Conservation (phyloP, 495 filamentous ascomycete species). For the Hypoxylon rickii region DNA sequence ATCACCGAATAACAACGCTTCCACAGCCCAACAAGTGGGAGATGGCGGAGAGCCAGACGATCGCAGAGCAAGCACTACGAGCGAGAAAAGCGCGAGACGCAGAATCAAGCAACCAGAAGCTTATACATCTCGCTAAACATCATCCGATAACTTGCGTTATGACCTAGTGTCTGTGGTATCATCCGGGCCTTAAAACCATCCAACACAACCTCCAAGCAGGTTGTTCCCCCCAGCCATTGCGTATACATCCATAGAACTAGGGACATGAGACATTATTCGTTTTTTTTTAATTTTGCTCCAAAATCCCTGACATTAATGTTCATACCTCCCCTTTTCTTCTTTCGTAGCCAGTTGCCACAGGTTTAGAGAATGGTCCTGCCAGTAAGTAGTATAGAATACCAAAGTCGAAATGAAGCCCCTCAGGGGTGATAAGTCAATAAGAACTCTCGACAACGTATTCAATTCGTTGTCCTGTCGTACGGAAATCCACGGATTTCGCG, state of each 20-base stretch:
- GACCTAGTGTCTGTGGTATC: constrained; percentile 16
- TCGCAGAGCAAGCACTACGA: too few species aligned
- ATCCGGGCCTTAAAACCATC: background rate
- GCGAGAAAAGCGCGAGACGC: too few species aligned
- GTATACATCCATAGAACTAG: constrained; percentile 1
- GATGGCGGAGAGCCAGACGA: too few species aligned
- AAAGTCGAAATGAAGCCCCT: constrained; percentile 23
- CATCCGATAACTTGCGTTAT: too few species aligned
- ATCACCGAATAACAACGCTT: too few species aligned
- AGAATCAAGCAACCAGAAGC: too few species aligned
- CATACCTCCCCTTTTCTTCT: constrained; percentile 13
- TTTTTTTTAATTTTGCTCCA: constrained; percentile 12
- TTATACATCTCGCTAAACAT: too few species aligned
- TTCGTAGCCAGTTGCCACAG: constrained; percentile 12
- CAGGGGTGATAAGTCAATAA: constrained; percentile 8
- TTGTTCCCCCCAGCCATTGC: background rate
- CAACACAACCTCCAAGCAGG: background rate
- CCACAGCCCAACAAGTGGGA: too few species aligned
- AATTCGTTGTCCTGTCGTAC: background rate
- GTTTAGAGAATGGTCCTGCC: constrained; percentile 26
- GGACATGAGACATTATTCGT: constrained; percentile 17
- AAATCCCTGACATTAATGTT: constrained; percentile 19
- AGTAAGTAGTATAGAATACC: constrained; percentile 4
- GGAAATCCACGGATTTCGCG: too few species aligned
- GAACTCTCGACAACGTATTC: background rate